Conservation (phyloP, 192 early-diverging fungal species). For the Spinellus fusiger region DNA sequence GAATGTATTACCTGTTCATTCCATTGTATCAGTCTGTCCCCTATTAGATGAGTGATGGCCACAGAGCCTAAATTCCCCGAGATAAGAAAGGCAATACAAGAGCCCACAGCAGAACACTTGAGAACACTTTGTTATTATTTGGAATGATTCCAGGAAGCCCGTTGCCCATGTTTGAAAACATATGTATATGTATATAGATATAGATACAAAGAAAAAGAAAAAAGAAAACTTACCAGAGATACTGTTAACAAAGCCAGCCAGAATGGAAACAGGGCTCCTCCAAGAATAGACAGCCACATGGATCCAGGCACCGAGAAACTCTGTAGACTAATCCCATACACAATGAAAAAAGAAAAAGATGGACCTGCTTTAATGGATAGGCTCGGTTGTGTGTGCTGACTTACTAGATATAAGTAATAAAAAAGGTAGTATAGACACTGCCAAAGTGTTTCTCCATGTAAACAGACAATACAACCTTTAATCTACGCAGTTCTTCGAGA, state of each 20-base stretch:
- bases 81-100: constrained; percentile 45
- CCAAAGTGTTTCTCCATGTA: constrained; percentile 49
- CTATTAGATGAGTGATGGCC: constrained; percentile 41
- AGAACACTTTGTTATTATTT: constrained; percentile 3
- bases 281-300: constrained; percentile 57
- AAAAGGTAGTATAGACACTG: constrained; percentile 41
- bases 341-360: background rate
- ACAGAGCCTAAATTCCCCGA: constrained; percentile 43
- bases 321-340: constrained; percentile 38
- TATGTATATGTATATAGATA: too few relatives aligned
- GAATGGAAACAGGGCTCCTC: constrained; percentile 50
- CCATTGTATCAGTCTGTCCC: constrained; percentile 37
- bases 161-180: too few relatives aligned
- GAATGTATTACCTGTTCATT: constrained; percentile 37
- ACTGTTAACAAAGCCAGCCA: constrained; percentile 44
- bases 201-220: too few relatives aligned
- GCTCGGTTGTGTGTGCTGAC: too few relatives aligned
- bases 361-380: too few relatives aligned
- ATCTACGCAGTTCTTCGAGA: constrained; percentile 39
- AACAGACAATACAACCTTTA: constrained; percentile 40
- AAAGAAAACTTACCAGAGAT: constrained; percentile 29
- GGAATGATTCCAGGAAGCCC: background rate
- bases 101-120: constrained; percentile 50
- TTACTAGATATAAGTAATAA: constrained; percentile 51
- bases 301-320: constrained; percentile 58